phyloP scores from a whole-genome alignment of 2,329 filamentous ascomycete species.

The Grosmannia huntii region DNA sequence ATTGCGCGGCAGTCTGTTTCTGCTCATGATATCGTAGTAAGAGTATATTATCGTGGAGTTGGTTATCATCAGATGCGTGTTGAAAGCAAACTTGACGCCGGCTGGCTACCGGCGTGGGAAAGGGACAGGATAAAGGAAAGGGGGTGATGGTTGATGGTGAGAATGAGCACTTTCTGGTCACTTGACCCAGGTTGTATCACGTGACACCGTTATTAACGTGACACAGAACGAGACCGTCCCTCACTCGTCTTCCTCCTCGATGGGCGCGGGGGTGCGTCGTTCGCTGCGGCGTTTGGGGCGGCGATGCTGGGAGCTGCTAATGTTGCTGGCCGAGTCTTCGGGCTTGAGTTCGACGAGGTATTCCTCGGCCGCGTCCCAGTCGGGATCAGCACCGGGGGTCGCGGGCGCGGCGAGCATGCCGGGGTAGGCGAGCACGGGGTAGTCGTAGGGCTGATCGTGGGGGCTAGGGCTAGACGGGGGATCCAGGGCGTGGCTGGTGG shows the following conservation, averaged over 20 bases:
- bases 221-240: background rate
- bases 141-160: too few relatives aligned
- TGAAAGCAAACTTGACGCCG: background rate
- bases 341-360: conserved; percentile 53
- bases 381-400: conserved; percentile 10
- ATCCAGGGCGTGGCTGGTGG: too few relatives aligned
- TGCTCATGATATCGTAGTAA: background rate
- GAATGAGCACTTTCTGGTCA: too few relatives aligned
- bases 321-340: conserved; percentile 71
- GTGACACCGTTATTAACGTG: too few relatives aligned
- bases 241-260: conserved; percentile 51
- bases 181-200: too few relatives aligned
- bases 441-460: background rate
- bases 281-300: conserved; percentile 56
- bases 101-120: background rate
- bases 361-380: conserved; percentile 45
- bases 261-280: conserved; percentile 57
- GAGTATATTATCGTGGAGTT: background rate
- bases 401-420: conserved; percentile 27
- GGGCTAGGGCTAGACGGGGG: background rate
- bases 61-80: background rate
- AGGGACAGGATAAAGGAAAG: background rate
- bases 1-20: background rate
- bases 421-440: conserved; percentile 1
- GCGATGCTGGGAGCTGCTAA: conserved; percentile 56